phyloP scores from a whole-genome alignment of 2,329 filamentous ascomycete genomes.

The Botrytis byssoidea region DNA sequence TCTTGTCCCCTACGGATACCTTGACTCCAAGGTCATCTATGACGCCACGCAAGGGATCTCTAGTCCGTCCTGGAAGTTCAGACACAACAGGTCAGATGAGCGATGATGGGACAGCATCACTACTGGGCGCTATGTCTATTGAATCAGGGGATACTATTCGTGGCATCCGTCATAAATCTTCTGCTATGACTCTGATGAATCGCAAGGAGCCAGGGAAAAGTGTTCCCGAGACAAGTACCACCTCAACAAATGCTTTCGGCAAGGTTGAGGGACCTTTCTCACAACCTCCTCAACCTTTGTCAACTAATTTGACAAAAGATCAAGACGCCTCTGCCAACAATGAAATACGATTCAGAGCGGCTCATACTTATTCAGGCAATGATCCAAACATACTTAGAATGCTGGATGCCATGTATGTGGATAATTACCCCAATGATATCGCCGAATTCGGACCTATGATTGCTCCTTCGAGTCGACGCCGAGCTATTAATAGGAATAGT shows the following conservation, averaged over 20 bases:
- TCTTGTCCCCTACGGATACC: constrained; percentile 31
- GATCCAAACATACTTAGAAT: constrained; percentile 66
- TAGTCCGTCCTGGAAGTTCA: constrained; percentile 17
- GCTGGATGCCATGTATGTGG: constrained; percentile 81
- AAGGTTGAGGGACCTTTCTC: constrained; percentile 55
- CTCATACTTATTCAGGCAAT: constrained; percentile 83
- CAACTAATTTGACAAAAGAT: constrained; percentile 41
- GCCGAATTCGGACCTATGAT: constrained; percentile 78
- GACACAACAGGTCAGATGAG: constrained; percentile 29
- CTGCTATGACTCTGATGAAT: constrained; percentile 60
- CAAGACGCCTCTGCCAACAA: constrained; percentile 40
- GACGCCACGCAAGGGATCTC: constrained; percentile 27
- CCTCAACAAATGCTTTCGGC: constrained; percentile 62
- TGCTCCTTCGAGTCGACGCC: constrained; percentile 61
- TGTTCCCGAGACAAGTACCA: constrained; percentile 62
- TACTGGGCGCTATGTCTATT: constrained; percentile 34
- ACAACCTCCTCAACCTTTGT: constrained; percentile 38
- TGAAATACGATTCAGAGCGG: constrained; percentile 54
- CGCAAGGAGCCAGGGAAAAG: constrained; percentile 59
- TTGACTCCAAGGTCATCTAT: constrained; percentile 21
- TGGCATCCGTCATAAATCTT: constrained; percentile 55
- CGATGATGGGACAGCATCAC: constrained; percentile 38
- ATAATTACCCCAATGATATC: constrained; percentile 65
- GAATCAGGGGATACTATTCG: constrained; percentile 41
- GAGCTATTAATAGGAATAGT: constrained; percentile 43